phyloP scores from a whole-genome alignment of 192 early-diverging fungal genomes.

The Coemansia nantahalensis region DNA sequence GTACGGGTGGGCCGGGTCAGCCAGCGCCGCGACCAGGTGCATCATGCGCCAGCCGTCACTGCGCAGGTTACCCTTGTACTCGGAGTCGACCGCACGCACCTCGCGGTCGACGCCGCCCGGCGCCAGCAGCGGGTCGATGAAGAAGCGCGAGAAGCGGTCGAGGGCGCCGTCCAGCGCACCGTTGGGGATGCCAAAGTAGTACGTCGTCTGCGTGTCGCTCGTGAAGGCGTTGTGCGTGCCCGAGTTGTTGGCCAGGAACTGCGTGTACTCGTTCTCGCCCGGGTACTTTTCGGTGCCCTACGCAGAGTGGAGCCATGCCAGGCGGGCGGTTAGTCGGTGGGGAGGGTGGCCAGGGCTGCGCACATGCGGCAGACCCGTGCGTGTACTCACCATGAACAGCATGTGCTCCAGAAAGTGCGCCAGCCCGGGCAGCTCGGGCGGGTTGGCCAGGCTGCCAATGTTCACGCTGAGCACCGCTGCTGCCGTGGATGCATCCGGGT shows the following conservation, averaged over 20 bases:
- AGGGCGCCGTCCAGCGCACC: slow-evolving; percentile 57
- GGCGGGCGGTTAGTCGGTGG: no score
- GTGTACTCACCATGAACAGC: slow-evolving; percentile 54
- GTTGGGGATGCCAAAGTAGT: slow-evolving; percentile 13
- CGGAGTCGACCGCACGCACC: slow-evolving; percentile 86
- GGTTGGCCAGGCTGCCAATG: slow-evolving; percentile 60
- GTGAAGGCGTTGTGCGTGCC: slow-evolving; percentile 42
- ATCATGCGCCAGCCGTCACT: slow-evolving; percentile 38
- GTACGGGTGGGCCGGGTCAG: slow-evolving; percentile 68
- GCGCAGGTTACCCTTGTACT: slow-evolving; percentile 83
- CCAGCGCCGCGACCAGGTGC: background rate
- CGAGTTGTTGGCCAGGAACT: slow-evolving; percentile 22
- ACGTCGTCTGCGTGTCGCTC: slow-evolving; percentile 7
- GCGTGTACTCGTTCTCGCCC: slow-evolving; percentile 59
- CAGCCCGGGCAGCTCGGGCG: slow-evolving; percentile 58
- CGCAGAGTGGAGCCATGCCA: background rate
- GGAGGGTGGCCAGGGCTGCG: no score
- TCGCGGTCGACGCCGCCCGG: slow-evolving; percentile 84
- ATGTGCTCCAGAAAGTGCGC: slow-evolving; percentile 75
- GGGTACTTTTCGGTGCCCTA: slow-evolving; percentile 69
- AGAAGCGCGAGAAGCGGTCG: slow-evolving; percentile 77
- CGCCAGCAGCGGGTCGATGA: slow-evolving; percentile 79
- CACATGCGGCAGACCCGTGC: no score
- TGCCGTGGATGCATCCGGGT: slow-evolving; percentile 47
- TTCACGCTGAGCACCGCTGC: slow-evolving; percentile 59